phyloP scores from a whole-genome alignment of 2,329 filamentous ascomycete species.

The Thelonectria blattea region DNA sequence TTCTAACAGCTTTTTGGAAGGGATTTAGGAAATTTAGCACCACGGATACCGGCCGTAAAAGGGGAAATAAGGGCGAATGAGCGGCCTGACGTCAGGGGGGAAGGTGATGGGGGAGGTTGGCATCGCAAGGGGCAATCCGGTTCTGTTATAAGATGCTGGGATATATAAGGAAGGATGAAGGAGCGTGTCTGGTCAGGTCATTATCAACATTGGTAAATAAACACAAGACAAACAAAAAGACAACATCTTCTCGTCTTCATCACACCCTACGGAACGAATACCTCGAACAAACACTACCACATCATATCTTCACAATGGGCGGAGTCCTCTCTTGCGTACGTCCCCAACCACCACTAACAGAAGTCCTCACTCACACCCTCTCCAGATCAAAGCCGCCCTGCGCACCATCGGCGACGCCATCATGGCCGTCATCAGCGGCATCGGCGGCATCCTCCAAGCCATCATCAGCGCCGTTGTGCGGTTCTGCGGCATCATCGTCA shows the following conservation, averaged over 20 bases:
- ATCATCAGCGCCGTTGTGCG: conserved; percentile 72
- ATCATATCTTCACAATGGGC: conserved; percentile 65
- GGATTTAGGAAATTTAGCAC: too few relatives aligned
- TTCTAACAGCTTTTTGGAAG: not conserved
- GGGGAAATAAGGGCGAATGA: not conserved
- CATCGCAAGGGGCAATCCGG: not conserved
- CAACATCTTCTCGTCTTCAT: not conserved
- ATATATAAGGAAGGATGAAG: not conserved
- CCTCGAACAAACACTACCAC: conserved; percentile 25
- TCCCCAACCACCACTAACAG: conserved; percentile 36
- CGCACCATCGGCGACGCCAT: conserved; percentile 69
- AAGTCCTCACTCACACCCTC: too few relatives aligned
- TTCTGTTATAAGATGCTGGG: not conserved
- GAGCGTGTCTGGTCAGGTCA: not conserved
- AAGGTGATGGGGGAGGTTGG: not conserved
- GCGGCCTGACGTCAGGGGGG: conserved; percentile 14
- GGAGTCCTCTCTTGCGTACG: conserved; percentile 84
- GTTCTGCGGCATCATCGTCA: conserved; percentile 70
- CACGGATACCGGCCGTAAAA: not conserved
- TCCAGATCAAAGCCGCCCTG: conserved; percentile 64
- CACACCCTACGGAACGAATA: conserved; percentile 9
- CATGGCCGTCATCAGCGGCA: conserved; percentile 72
- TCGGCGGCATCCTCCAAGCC: conserved; percentile 68
- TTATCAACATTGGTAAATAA: conserved; percentile 5
- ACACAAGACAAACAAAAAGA: not conserved